Base-by-base conservation (phyloP, 306 rosid genomes). In the Trichosanthes truncata region DNA sequence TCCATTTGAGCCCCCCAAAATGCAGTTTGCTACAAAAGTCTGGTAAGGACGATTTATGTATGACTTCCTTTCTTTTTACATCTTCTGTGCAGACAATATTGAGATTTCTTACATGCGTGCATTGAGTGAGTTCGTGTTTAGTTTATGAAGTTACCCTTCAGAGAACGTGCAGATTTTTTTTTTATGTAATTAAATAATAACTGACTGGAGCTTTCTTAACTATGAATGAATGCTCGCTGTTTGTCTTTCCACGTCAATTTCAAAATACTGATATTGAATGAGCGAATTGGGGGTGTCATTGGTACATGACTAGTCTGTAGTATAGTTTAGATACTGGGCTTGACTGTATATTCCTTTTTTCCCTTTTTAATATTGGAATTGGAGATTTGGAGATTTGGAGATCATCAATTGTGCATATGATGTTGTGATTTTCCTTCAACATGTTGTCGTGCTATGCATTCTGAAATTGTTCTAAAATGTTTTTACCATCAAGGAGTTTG, bases 1-100 rank as follows among this genome's bases (percentile, higher is more conserved):
- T 84, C 99, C 99, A 2, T 95, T 95, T 82, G 97, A 95, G 85
- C 99, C 99, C 2, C 99, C 98, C 14, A 95, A 93, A 87, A 95
- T 95, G 99, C 87, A 90, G 80, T 95, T 95, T 82, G 63, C 92
- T 5, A 95, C 98, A 20, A 95, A 95, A 93, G 98, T 95, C 68
- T 95, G 99, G 99, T 95, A 87, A 49, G 86, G 26, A 35, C 56
- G 33, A 56, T 21, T 76, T 57, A 11, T 46, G 40, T 23, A 26
- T 18, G 18, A 18, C 41, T 3, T 65, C 57, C 2, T 48, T 17
- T 62, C 2, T 73, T 76, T n/a, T 2, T 51, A 2, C 38, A 11
- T 68, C 69, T 21, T 36, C 52, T 15, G 1, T 59, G 53, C 65
- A 33, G 43, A 31, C 23, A 53, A 75, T 26, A 6, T 45, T 13